Conservation (phyloP, 2,329 filamentous ascomycete genomes). For the Colletotrichum gigasporum region DNA sequence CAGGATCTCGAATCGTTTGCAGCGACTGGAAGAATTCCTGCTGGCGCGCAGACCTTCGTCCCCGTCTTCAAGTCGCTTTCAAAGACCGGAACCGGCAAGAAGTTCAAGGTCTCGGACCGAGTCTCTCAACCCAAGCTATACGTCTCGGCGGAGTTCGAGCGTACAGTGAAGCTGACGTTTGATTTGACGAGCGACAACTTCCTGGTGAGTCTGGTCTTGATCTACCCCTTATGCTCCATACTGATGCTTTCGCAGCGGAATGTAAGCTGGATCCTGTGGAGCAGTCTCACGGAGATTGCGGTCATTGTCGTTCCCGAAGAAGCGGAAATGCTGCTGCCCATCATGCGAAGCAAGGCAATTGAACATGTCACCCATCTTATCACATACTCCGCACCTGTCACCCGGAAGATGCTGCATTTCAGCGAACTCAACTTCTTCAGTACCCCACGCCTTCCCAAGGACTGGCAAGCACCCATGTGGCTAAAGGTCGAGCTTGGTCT, state of each 20-base stretch:
- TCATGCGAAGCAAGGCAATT: slow-evolving; percentile 41
- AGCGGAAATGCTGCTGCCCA: slow-evolving; percentile 62
- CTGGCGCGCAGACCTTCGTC: slow-evolving; percentile 46
- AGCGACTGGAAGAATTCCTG: slow-evolving; percentile 51
- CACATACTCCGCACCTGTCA: slow-evolving; percentile 68
- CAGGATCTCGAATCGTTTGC: slow-evolving; percentile 55
- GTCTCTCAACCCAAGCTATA: slow-evolving; percentile 40
- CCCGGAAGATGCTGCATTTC: slow-evolving; percentile 68
- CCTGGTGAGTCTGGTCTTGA: slow-evolving; percentile 36
- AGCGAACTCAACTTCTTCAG: slow-evolving; percentile 62
- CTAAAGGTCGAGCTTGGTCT: slow-evolving; percentile 68
- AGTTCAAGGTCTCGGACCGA: slow-evolving; percentile 38
- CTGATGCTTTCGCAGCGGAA: slow-evolving; percentile 43
- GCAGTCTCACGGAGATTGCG: slow-evolving; percentile 52
- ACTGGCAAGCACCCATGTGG: slow-evolving; percentile 58
- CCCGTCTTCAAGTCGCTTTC: slow-evolving; percentile 53
- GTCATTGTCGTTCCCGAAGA: slow-evolving; percentile 72
- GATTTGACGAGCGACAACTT: slow-evolving; percentile 44
- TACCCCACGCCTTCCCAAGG: slow-evolving; percentile 54
- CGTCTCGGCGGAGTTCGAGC: slow-evolving; percentile 56
- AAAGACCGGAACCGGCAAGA: slow-evolving; percentile 44
- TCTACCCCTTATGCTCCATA: not conserved
- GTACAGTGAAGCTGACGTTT: slow-evolving; percentile 48
- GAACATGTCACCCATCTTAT: slow-evolving; percentile 59
- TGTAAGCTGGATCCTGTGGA: slow-evolving; percentile 72